Base-by-base conservation (phyloP, 805 yeast genomes). In the Novakomyces olei region DNA sequence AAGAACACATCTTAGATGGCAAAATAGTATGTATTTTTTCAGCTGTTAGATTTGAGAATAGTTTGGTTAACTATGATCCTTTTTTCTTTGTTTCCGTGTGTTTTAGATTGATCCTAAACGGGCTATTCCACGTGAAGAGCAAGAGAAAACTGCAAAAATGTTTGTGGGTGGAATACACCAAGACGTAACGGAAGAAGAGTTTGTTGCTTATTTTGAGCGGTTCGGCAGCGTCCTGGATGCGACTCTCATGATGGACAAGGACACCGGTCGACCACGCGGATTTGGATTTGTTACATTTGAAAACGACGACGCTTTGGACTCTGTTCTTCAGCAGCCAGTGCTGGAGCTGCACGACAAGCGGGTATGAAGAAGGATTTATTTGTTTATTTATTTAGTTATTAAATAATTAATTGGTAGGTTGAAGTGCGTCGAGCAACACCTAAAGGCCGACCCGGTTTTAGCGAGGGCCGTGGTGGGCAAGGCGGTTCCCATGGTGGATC, bases 131-230 rank as follows among this genome's bases (percentile, higher is more conserved):
- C 75, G 79, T 51, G 95, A 85, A 50, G 95, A 85, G 53, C 98
- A 85, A 54, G 94, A 83, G 50, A 78, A 77, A 50, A 80, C 93
- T 12, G 93, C 95, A 44, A 85, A 85, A 58, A 83, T 85, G 42
- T 85, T 85, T 48, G 95, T 85, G 26, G 98, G 98, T 42, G 98
- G 98, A 43, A 76, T 85, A 38, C 83, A 92, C 34, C 78, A 91
- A 15, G 85, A 79, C 48, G 93, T 83, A 33, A 80, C 81, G 40
- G 94, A 91, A 44, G 67, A 67, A 41, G 95, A 83, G 41, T 88
- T 85, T 54, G 74, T 73, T 50, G 72, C 67, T 32, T 81, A 77
- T 53, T 85, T 85, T 48, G 67, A 77, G 35, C 74, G 74, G 54
- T 85, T 73, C 53, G 96, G 95, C 44, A 69, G 70, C 27, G 83